Percentiles rank a stretch among this genome's conserved stretches.
phyloP scores from a whole-genome alignment of 106 monocot genomes.

The Acorus calamus region DNA sequence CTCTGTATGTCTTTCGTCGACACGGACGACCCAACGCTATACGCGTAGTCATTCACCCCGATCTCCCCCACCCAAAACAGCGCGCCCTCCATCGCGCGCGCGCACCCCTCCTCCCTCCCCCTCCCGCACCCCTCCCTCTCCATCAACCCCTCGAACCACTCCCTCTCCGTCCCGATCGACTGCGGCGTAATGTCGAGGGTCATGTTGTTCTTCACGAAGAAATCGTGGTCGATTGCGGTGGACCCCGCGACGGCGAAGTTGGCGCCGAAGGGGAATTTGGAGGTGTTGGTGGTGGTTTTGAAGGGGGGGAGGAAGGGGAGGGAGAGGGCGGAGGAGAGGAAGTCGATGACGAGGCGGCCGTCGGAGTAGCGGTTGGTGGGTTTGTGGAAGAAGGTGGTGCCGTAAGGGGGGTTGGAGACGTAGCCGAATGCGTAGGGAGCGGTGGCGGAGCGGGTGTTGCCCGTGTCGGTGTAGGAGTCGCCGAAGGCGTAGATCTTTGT shows the following conservation, averaged over 20 bases:
- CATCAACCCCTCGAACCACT: slow-evolving; percentile 52
- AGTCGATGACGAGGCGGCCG: slow-evolving; percentile 83
- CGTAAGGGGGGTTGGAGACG: slow-evolving; percentile 71
- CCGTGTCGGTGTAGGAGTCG: slow-evolving; percentile 88
- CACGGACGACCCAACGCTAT: slow-evolving; percentile 37
- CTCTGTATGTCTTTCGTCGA: slow-evolving; percentile 17
- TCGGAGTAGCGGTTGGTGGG: slow-evolving; percentile 90
- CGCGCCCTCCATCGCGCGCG: slow-evolving; percentile 16
- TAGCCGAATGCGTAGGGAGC: slow-evolving; percentile 59
- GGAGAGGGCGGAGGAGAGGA: slow-evolving; percentile 45
- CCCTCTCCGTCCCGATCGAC: slow-evolving; percentile 49
- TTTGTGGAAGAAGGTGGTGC: slow-evolving; percentile 72
- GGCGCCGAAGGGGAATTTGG: slow-evolving; percentile 44
- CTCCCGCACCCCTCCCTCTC: slow-evolving; percentile 13
- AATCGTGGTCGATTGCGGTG: slow-evolving; percentile 53
- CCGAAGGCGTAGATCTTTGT: slow-evolving; percentile 81
- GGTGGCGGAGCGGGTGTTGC: slow-evolving; percentile 59
- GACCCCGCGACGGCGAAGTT: slow-evolving; percentile 92
- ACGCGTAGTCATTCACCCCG: slow-evolving; percentile 88
- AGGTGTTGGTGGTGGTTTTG: slow-evolving; percentile 7
- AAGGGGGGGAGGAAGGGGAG: slow-evolving; percentile 76
- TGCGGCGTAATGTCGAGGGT: slow-evolving; percentile 54
- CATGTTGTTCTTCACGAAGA: slow-evolving; percentile 61
- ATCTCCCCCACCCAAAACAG: slow-evolving; percentile 93
- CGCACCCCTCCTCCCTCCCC: slow-evolving; percentile 5